Conservation (phyloP, 1,139 yeast species). For the Kurtzmaniella quercitrusa region DNA sequence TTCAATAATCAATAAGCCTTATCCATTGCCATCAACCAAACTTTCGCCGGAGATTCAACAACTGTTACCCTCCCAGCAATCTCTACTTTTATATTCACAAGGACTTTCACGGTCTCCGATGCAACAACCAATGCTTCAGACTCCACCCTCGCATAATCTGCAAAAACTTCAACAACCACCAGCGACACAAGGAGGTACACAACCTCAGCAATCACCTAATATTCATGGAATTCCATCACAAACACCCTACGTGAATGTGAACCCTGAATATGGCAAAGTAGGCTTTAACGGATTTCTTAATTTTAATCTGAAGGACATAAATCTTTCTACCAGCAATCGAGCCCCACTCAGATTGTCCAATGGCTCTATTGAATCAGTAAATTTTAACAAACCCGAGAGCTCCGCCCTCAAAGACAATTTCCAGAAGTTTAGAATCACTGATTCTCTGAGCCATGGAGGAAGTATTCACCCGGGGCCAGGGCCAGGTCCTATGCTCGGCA, state of each 20-base stretch:
- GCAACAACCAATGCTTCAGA: constrained; percentile 6
- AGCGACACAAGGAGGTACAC: no score
- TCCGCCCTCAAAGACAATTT: constrained; percentile 7
- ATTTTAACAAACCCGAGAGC: constrained; percentile 8
- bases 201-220: not conserved
- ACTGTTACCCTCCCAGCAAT: constrained; percentile 6
- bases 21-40: not conserved
- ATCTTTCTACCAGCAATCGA: not conserved
- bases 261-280: not conserved
- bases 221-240: not conserved
- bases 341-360: not conserved
- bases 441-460: constrained; percentile 1
- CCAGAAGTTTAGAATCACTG: constrained; percentile 7
- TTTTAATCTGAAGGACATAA: not conserved
- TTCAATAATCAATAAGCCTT: not conserved
- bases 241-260: not conserved
- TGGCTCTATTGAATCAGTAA: constrained; percentile 3
- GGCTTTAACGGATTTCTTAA: constrained; percentile 1
- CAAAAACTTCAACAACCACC: not conserved
- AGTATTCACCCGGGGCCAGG: not conserved
- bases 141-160: not conserved
- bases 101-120: not conserved
- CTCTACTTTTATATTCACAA: not conserved
- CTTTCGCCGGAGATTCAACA: constrained; percentile 8
- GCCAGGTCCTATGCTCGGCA: not conserved